Evolutionary conservation across 345 rosid genomes (phyloP), one percentile per base, ranked within the genome.

Genomic region (Salix purpurea): DNA sequence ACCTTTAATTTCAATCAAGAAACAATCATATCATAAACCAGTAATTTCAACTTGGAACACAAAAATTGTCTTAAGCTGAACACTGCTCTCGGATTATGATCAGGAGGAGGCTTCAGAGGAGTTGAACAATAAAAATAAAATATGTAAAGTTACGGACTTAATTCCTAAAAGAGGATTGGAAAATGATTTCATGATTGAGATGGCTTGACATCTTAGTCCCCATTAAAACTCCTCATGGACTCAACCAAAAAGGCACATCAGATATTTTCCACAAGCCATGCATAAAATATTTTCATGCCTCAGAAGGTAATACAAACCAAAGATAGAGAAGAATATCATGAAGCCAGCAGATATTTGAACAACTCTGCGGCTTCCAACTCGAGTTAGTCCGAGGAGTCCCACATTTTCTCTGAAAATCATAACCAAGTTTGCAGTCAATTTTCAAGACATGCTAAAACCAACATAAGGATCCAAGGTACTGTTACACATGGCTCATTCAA

Each of bases 301-400:
- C 21, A 65, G 3, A 69, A 71, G 78, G 52, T 3, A 64, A 65
- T 37, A 28, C 78, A 40, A 65, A 81, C 81, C 84, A 77, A 81
- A 66, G 36, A 48, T 74, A 23, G 79, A 40, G 74, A 81, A 81
- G 76, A 77, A 78, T 42, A 71, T 71, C 73, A 84, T 70, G 70
- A 80, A 74, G 40, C 71, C 82, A 28, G 83, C 73, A 58, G 76
- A 83, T 39, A 83, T 26, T 73, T 76, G 82, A 77, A 81, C 81
- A 65, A 77, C 84, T 70, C 84, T 77, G 23, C 84, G 81, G 46
- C 84, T 74, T 52, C 84, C 84, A 65, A 77, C 81, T 61, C 84
- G 58, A 23, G 84, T 81, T 52, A 81, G 73, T 66, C 84, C 81
- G 23, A 81, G 78, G 4, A 70, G 78, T 42, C 84, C 84, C 36